Conservation (phyloP, 208 protist species). For the Trypanosoma melophagium region DNA sequence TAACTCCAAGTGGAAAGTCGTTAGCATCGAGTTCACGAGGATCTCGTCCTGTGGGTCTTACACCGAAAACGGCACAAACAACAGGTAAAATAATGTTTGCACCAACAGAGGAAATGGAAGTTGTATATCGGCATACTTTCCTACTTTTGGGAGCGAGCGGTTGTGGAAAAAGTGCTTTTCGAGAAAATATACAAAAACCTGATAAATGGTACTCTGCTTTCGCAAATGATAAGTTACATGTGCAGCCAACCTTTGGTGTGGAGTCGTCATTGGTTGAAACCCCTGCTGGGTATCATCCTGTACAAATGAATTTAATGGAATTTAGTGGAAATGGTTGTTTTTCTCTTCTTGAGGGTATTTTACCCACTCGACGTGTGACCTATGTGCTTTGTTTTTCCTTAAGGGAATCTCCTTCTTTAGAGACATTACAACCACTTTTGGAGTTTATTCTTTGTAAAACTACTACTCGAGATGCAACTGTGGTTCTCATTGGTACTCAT, state of each 20-base stretch:
- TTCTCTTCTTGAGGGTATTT: constrained; percentile 52
- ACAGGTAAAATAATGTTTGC: constrained; percentile 5
- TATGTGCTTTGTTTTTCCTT: constrained; percentile 82
- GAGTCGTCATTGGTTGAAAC: constrained; percentile 19
- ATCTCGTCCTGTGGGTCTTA: constrained; percentile 4
- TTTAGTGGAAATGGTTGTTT: constrained; percentile 71
- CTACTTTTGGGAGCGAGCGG: constrained; percentile 57
- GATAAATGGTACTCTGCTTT: constrained; percentile 55
- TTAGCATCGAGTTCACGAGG: neutral
- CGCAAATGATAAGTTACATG: constrained; percentile 19
- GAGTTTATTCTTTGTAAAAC: constrained; percentile 75
- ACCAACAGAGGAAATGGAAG: constrained; percentile 23
- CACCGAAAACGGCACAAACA: constrained; percentile 6
- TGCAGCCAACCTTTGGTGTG: constrained; percentile 32
- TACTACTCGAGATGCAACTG: constrained; percentile 26
- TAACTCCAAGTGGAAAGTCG: neutral
- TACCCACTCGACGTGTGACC: constrained; percentile 63
- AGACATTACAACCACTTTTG: constrained; percentile 44
- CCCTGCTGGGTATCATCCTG: constrained; percentile 4
- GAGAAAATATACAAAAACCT: constrained; percentile 52
- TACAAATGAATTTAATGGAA: constrained; percentile 61
- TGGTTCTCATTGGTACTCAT: constrained; percentile 49
- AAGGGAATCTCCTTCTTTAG: constrained; percentile 29
- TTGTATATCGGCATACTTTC: constrained; percentile 71
- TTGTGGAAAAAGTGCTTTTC: constrained; percentile 57